Percentiles rank a stretch among this genome's conserved stretches.
phyloP scores from a whole-genome alignment of 176 grass and related monocot species.

The Tillandsia fasciculata region DNA sequence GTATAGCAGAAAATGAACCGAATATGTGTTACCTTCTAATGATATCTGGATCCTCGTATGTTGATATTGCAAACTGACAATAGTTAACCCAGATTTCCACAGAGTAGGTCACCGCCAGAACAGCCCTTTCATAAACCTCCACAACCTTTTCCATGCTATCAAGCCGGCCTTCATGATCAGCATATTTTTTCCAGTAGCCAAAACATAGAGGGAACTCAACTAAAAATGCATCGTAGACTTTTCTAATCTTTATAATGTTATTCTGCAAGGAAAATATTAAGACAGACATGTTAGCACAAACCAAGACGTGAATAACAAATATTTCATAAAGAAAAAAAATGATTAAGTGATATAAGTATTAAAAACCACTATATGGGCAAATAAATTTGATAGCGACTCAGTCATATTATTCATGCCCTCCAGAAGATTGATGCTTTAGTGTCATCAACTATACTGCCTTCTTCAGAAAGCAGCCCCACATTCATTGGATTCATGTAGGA shows the following conservation, averaged over 20 bases:
- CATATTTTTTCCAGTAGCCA: constrained; percentile 99
- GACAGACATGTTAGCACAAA: constrained; percentile 14
- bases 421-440: not conserved
- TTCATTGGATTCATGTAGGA: not conserved
- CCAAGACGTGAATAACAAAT: not conserved
- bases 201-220: constrained; percentile 90
- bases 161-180: constrained; percentile 82
- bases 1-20: not conserved
- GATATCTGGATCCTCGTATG: constrained; percentile 85
- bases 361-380: not conserved
- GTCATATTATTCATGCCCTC: not conserved
- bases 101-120: constrained; percentile 97
- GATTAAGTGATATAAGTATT: not conserved
- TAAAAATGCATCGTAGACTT: constrained; percentile 94
- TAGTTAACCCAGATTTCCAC: constrained; percentile 99
- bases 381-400: not conserved
- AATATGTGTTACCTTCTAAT: constrained; percentile 58
- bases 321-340: not conserved
- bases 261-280: constrained; percentile 31
- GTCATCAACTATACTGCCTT: not conserved
- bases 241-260: constrained; percentile 63
- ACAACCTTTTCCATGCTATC: constrained; percentile 56
- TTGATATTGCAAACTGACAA: constrained; percentile 77
- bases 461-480: not conserved
- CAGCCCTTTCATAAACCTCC: constrained; percentile 91